Conservation (phyloP, 2,329 filamentous ascomycete species). For the Periconia sp. region DNA sequence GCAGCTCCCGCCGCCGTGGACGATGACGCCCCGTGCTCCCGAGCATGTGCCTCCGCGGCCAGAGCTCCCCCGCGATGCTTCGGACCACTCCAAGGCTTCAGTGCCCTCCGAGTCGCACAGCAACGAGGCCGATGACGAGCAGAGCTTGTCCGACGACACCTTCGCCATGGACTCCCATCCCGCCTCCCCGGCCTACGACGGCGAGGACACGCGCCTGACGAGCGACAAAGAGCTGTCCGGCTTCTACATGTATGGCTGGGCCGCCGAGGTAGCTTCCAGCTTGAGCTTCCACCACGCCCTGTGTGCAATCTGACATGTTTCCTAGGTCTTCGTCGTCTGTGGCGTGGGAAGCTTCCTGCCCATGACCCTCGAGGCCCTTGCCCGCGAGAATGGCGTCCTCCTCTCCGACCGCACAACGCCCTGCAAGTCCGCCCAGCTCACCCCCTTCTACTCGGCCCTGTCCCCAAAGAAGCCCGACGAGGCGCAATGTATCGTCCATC, state of each 20-base stretch:
- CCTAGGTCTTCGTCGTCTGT: constrained; percentile 84
- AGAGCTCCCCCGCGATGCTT: constrained; percentile 36
- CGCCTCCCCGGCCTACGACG: constrained; percentile 66
- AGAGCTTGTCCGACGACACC: constrained; percentile 38
- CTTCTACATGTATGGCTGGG: constrained; percentile 97
- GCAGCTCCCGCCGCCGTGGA: constrained; percentile 1
- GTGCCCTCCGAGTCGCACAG: constrained; percentile 42
- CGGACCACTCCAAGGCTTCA: constrained; percentile 42
- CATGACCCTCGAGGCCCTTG: constrained; percentile 91
- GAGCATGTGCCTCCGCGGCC: constrained; percentile 24
- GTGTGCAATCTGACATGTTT: neutral
- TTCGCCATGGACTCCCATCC: constrained; percentile 42
- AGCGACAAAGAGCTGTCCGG: constrained; percentile 85
- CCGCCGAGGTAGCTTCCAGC: constrained; percentile 67
- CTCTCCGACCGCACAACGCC: constrained; percentile 76
- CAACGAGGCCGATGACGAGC: constrained; percentile 54
- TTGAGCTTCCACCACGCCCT: constrained; percentile 2
- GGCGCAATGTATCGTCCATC: constrained; percentile 78
- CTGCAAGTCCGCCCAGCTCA: constrained; percentile 67
- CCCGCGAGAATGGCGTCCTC: constrained; percentile 88
- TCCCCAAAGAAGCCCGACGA: constrained; percentile 33
- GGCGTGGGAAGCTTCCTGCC: constrained; percentile 88
- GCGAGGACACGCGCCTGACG: constrained; percentile 88
- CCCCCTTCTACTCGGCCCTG: constrained; percentile 26
- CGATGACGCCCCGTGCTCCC: constrained; percentile 41